Evolutionary conservation across 495 filamentous ascomycete genomes (phyloP), one percentile per base, ranked within the genome.

Genomic region (Penicillium malachiteum): DNA sequence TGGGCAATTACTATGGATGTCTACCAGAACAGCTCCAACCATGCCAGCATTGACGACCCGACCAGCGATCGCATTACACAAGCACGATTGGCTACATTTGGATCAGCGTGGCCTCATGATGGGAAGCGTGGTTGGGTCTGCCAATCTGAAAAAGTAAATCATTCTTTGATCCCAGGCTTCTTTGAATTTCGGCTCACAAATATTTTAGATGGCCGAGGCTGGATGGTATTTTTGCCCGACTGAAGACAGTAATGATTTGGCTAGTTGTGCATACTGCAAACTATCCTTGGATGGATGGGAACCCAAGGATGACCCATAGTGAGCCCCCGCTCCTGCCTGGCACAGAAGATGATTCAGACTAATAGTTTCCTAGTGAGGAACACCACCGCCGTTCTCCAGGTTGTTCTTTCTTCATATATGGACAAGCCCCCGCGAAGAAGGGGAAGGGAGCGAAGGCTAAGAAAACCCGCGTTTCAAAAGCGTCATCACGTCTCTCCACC

Each of bases 171-270:
- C 17, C 9, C 9, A 8, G 51, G 58, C 46, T 58, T 66, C 41
- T 52, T 48, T 39, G 38, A 40, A 46, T 49, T 44, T 48, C 46
- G 41, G 47, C 51, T 58, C 47, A 64, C 51, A 53, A 37, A 39
- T 48, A 30, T 35, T n/a, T 39, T 59, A 97, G 92, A 89, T 97
- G 81, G 88, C 89, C 39, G 87, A 91, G 52, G 89, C 89, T 7
- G 94, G 94, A 13, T 98, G 92, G 91, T 90, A 88, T 66, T 96
- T 92, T 70, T 91, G 90, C 34, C 94, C 94, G 0, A 89, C 79
- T 1, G 75, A 80, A 34, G 91, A 92, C 34, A 87, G 83, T 30
- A 82, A 90, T 50, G 94, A 98, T 70, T 84, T 91, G 68, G 89
- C 87, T 3, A 92, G 83, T 11, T 98, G 94, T 66, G 82, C 86